Base-by-base conservation (phyloP, 352 stramenopile genomes). In the Globisporangium solare region DNA sequence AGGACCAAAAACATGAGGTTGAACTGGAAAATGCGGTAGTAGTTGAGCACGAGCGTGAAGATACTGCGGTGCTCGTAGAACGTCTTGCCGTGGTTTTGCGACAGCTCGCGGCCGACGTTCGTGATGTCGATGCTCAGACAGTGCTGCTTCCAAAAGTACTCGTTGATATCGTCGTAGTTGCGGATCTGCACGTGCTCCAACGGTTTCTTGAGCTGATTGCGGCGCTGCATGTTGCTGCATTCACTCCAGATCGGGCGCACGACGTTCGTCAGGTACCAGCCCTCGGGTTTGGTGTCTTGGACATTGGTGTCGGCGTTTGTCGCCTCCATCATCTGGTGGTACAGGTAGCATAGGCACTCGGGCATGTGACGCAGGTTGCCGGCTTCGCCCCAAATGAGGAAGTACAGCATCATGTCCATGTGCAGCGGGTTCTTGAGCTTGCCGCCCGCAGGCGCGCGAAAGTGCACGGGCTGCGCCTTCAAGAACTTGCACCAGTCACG, bases 331-430 rank as follows among this genome's bases (percentile, higher is more conserved):
- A 89, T 80, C 52, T 88, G 76, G 62, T 99, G 95, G 67, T 98
- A 99, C n/a, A 99, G 67, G 66, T 98, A 99, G 79, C 95, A 98
- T 37, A 98, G 51, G 70, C 94, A 98, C 64, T 99, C 96, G 1
- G 96, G 92, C 87, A 99, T 98, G 71, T 98, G 95, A 20, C 95
- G 80, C 22, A 99, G 68, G 67, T 99, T 99, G n/a, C 77, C 92
- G 0, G 84, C 86, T 78, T 99, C 96, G 11, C 96, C 95, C 96
- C 96, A 99, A 51, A 98, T 89, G 45, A 97, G 94, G 49, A 99
- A 97, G 60, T 96, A 98, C 6, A 99, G 68, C 54, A 98, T 94
- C 6, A 99, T 67, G 75, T 99, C 95, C 90, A 91, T 91, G 56
- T 91, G 65, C 66, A 85, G 57, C 39, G 66, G 46, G 42, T 68